Percentiles rank a stretch among this genome's conserved stretches.
phyloP scores from a whole-genome alignment of 441 rosid species.

The Cnidoscolus chayamansa region DNA sequence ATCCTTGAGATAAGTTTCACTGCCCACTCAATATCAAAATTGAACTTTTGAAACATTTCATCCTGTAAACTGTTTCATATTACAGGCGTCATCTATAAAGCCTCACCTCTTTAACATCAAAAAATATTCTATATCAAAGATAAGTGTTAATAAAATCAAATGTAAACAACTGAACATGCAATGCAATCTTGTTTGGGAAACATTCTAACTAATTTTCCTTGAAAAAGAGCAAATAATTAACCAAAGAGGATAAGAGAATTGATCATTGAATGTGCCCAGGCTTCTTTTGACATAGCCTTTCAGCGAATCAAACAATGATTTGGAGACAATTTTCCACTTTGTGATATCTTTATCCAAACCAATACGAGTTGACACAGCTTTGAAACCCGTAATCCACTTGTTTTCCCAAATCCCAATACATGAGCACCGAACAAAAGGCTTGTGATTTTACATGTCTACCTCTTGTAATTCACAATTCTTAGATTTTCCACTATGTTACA shows the following conservation, averaged over 20 bases:
- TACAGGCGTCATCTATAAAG: constrained; percentile 12
- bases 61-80: constrained; percentile 77
- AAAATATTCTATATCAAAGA: background rate
- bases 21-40: constrained; percentile 95
- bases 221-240: background rate
- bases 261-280: background rate
- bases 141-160: background rate
- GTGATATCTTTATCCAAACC: background rate
- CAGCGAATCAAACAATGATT: background rate
- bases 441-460: background rate
- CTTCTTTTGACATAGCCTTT: background rate
- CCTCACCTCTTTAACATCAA: background rate
- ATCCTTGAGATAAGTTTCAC: constrained; percentile 82
- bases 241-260: background rate
- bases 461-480: background rate
- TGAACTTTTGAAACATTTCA: constrained; percentile 96
- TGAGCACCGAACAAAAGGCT: background rate
- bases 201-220: background rate
- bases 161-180: background rate
- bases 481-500: background rate
- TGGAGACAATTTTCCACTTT: background rate
- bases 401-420: background rate
- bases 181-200: background rate
- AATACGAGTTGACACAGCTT: background rate
- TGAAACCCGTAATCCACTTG: background rate